Base-by-base conservation (phyloP, 345 rosid species). In the Laguncularia racemosa region DNA sequence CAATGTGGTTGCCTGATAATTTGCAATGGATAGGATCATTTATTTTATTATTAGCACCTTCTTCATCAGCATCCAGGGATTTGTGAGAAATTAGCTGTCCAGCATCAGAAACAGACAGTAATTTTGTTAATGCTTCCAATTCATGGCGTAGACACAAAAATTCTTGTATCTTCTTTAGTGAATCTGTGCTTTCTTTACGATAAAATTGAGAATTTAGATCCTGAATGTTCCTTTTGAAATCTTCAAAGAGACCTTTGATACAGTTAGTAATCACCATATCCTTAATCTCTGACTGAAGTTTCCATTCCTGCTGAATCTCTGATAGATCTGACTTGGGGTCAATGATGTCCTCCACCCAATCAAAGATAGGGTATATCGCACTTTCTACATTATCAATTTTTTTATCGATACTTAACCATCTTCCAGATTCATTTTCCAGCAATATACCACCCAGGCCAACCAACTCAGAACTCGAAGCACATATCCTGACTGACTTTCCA, bases 131-230 rank as follows among this genome's bases (percentile, higher is more conserved):
- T 54, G 67, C 64, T 66, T 76, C 90, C 53, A 93, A 62, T 70
- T 93, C 96, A 63, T 79, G 77, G 43, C 84, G 87, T 71, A 93
- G 71, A 63, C 66, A 60, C 16, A 81, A 79, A 53, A 95, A 68
- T 68, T 88, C 89, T 63, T 84, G 76, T 21, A 79, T 83, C 60
- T 80, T 75, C 45, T 58, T 58, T 64, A n/a, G n/a, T n/a, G 73
- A 72, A 17, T 55, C 60, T 52, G 75, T 38, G 70, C 67, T 73
- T 57, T 65, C 75, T 40, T 63, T 57, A 45, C 61, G 67, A 65
- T 51, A 65, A 66, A 63, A 60, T 48, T 18, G 59, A 50, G 74
- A 67, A 71, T 73, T 71, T 66, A 69, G 78, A 54, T 69, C 76
- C 77, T 72, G 57, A 23, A 76, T 46, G 56, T 50, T 75, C 66